Evolutionary conservation across 2,329 filamentous ascomycete genomes (phyloP), one percentile per base, ranked within the genome.

Genomic region (Xylariaceae sp.): DNA sequence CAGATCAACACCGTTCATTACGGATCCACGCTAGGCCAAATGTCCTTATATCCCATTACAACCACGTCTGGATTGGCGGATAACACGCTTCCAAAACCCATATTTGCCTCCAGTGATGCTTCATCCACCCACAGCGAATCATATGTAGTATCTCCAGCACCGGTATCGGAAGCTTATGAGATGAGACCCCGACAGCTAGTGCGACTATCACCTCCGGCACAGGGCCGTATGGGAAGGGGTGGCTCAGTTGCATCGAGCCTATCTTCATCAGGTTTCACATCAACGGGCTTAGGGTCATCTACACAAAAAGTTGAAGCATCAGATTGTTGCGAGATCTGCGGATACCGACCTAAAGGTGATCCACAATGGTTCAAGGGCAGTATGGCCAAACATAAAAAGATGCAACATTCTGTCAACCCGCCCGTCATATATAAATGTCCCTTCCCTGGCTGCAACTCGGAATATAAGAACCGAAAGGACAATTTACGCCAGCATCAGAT

Each of bases 331-430:
- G 69, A 73, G 19, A 63, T 76, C 16, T 80, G 77, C 49, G 74
- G 71, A 3, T 80, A 80, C 60, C 67, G 74, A 8, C 77, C 77
- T 1, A 76, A 74, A 50, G 77, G 77, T 4, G 69, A 77, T 39
- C 75, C 76, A n/a, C 69, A 73, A 47, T 80, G 77, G 77, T 80
- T 79, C 56, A 72, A 71, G 36, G 76, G 76, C 5, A 78, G 74
- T 57, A 77, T 80, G 76, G 70, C 75, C 39, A 80, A 79, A 60
- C 77, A 80, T 58, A 77, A 68, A 64, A 77, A 74, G 58, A 64
- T 74, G 47, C 72, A 77, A 59, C 77, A 80, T 60, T 71, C 73
- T 40, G 63, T 63, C 11, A 67, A 64, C 3, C 73, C 73, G 27
- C 72, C 74, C 6, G 66, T 67, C 48, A 76, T 79, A 36, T 80